Evolutionary conservation across 2,329 filamentous ascomycete species (phyloP), one percentile per base, ranked within the genome.

Genomic region (Aspergillus udagawae): DNA sequence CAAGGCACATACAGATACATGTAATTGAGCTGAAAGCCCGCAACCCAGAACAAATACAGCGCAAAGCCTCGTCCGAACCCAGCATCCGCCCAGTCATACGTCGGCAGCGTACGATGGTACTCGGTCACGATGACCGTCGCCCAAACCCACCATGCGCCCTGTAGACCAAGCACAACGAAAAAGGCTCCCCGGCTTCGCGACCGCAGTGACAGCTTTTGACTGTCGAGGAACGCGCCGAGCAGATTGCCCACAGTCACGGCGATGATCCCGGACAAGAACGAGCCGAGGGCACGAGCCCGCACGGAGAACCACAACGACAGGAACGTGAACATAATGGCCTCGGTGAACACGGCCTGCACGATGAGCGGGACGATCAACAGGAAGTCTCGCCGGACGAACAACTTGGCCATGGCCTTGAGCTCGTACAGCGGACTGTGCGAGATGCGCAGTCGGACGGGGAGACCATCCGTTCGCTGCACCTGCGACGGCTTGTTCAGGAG

Each of bases 141-240:
- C 88, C 88, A 91, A 3, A 84, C 77, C 88, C 88, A 91, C 82
- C 86, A 90, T 0, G 77, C 86, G 0, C 87, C 87, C 64, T 89
- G 86, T 0, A 88, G 64, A 0, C 52, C 60, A 14, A 77, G 68
- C 0, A 79, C 73, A 17, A 81, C 75, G 29, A 73, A 76, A 63
- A 89, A 90, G 0, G 83, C 77, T 3, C 70, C 76, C 3, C 87
- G 77, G 1, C 82, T 78, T 4, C 86, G 79, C 0, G 73, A 68
- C 58, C 81, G 83, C 3, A 89, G 73, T 0, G 83, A 70, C 4
- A 88, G 69, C 0, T 74, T 73, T 1, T 77, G 80, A n/a, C 77
- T 79, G 60, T 90, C 87, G 2, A 90, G 79, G 70, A 82, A 89
- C 10, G 82, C 77, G 0, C 88, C 89, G 0, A 90, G 77, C 0